Evolutionary conservation across 2,329 filamentous ascomycete genomes (phyloP).

Genomic region (Cladosporium sp.): DNA sequence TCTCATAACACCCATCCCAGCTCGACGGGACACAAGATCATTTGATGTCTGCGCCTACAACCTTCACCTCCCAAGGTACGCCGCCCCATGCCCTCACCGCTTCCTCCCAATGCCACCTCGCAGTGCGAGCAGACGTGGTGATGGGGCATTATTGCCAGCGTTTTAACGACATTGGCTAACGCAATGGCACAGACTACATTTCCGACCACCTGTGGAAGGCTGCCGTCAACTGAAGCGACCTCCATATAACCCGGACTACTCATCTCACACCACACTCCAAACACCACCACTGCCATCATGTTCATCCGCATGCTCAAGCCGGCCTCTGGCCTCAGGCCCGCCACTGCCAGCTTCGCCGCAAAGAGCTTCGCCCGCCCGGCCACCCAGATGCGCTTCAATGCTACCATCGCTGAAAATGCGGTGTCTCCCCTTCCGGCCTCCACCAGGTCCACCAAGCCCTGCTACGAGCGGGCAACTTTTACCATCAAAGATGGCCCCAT

Average conservation of each 20-base stretch:
- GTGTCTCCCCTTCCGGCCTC: slow-evolving; percentile 63
- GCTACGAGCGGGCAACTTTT: slow-evolving; percentile 79
- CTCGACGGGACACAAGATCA: slow-evolving; percentile 19
- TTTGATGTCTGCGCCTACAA: slow-evolving; percentile 47
- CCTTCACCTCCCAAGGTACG: slow-evolving; percentile 52
- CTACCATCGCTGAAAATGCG: slow-evolving; percentile 62
- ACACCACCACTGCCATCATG: slow-evolving; percentile 48
- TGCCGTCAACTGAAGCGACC: slow-evolving; percentile 53
- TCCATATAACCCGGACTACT: slow-evolving; percentile 19
- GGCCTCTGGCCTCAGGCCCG: slow-evolving; percentile 40
- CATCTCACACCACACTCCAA: slow-evolving; percentile 18
- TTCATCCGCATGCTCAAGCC: slow-evolving; percentile 53
- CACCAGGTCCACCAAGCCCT: slow-evolving; percentile 56
- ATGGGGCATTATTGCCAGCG: background rate
- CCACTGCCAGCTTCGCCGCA: slow-evolving; percentile 38
- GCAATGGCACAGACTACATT: slow-evolving; percentile 53
- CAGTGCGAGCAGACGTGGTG: slow-evolving; percentile 25
- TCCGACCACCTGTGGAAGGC: slow-evolving; percentile 69
- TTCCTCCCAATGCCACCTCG: slow-evolving; percentile 27
- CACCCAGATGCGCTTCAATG: slow-evolving; percentile 50
- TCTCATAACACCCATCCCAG: background rate
- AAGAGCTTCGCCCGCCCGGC: slow-evolving; percentile 42
- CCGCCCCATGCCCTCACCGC: slow-evolving; percentile 17
- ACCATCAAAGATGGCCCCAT: slow-evolving; percentile 94
- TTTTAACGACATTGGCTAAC: slow-evolving; percentile 7